Evolutionary conservation across 2,329 filamentous ascomycete species (phyloP), one percentile per base, ranked within the genome.

Genomic region (Colletotrichum gigasporum): DNA sequence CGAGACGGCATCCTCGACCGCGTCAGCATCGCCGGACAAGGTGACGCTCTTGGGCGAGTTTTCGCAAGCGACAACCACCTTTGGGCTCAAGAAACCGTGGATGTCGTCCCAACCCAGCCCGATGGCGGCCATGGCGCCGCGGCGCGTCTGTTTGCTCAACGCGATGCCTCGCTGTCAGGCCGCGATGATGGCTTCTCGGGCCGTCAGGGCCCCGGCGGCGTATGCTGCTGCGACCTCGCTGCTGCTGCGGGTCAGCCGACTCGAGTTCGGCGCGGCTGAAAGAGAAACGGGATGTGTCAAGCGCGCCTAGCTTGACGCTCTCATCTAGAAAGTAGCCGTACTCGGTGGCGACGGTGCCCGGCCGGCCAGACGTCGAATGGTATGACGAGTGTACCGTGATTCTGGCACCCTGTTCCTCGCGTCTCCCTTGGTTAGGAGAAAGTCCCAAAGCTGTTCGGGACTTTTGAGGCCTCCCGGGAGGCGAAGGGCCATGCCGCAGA

Each of bases 191-290:
- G 80, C 79, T 4, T 76, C 74, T 12, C 70, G 56, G 1, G 72
- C 67, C 0, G 75, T 71, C 3, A 83, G 61, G 2, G 68, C 59
- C 2, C 79, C 78, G 0, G 74, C 71, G 0, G 79, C 77, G 45
- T 82, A 82, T 0, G 80, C 79, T 1, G 80, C 81, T 0, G 75
- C 80, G 20, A 83, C 79, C 66, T 83, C 81, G 1, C 81, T 81
- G 5, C 69, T 73, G 0, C 77, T 80, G 60, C 83, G 81, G 0
- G 80, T 81, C 73, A 0, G 79, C 76, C 1, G 71, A 74, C 6
- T 64, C 22, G 0, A 78, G 75, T 2, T 41, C 45, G 30, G 83
- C 61, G 0, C 75, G 72, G 52, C 71, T 71, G 0, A 65, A 59
- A 0, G 35, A 32, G 2, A 84, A 72, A 0, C 78, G n/a, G n/a